Percentiles rank a stretch among this genome's conserved stretches.
phyloP scores from a whole-genome alignment of 148 eudicot genomes.

The Polygonum maritimum region DNA sequence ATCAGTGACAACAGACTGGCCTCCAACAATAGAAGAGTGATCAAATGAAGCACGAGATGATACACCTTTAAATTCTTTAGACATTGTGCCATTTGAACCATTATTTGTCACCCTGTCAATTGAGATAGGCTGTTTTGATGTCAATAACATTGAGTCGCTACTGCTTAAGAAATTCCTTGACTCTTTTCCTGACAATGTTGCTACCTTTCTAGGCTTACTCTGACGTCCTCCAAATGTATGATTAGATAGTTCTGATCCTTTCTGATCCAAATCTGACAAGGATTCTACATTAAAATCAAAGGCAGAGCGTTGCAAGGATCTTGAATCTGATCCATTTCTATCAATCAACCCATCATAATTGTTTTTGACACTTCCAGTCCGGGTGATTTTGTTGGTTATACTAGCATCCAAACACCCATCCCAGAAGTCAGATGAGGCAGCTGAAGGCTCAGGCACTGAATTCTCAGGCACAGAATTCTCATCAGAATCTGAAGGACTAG shows the following conservation, averaged over 20 bases:
- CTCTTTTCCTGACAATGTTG: constrained; percentile 19
- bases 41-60: constrained; percentile 10
- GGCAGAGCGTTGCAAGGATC: constrained; percentile 16
- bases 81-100: constrained; percentile 15
- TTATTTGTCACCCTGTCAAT: constrained; percentile 11
- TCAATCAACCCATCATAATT: constrained; percentile 20
- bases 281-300: constrained; percentile 9
- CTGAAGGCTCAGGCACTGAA: constrained; percentile 35
- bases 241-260: constrained; percentile 16
- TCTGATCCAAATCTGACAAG: constrained; percentile 14
- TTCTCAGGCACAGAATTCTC: constrained; percentile 32
- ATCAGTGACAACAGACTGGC: constrained; percentile 8
- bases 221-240: constrained; percentile 19
- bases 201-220: constrained; percentile 20
- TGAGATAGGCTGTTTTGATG: constrained; percentile 16
- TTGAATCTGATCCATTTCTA: constrained; percentile 14
- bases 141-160: constrained; percentile 14
- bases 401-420: constrained; percentile 45
- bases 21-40: constrained; percentile 8
- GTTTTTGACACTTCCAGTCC: constrained; percentile 18
- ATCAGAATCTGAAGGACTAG: constrained; percentile 29
- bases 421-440: constrained; percentile 57
- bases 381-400: constrained; percentile 20
- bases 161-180: constrained; percentile 13
- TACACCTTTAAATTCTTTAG: constrained; percentile 12